Conservation (phyloP, 2,329 filamentous ascomycete genomes). For the Fusarium bulbicola region DNA sequence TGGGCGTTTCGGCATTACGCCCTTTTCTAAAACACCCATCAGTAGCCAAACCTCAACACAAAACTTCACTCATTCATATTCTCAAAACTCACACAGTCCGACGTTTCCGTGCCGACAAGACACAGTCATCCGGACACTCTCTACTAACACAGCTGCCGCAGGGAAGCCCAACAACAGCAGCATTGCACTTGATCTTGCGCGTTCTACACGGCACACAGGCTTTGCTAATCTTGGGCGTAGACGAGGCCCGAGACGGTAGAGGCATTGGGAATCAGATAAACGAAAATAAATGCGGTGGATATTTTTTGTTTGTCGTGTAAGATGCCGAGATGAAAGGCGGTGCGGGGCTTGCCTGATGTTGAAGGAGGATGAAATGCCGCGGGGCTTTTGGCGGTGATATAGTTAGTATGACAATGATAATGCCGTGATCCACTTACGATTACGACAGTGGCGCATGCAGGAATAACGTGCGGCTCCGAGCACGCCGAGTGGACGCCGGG, state of each 20-base stretch:
- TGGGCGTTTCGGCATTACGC: background rate
- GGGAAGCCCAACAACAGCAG: constrained; percentile 15
- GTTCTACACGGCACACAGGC: constrained; percentile 28
- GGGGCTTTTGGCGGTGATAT: background rate
- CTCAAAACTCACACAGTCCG: constrained; percentile 8
- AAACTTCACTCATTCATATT: background rate
- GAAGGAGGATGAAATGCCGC: background rate
- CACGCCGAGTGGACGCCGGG: background rate
- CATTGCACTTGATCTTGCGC: constrained; percentile 36
- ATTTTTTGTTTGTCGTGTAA: background rate
- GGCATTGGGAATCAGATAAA: background rate
- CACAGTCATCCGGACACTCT: background rate
- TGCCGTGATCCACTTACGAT: background rate
- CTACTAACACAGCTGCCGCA: constrained; percentile 27
- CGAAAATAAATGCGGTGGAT: background rate
- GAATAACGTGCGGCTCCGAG: background rate
- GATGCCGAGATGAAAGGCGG: background rate
- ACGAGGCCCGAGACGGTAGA: background rate
- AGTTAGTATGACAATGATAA: background rate
- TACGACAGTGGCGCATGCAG: background rate
- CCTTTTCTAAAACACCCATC: background rate
- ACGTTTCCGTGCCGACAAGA: constrained; percentile 23
- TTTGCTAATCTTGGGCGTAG: constrained; percentile 22
- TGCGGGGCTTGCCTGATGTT: background rate
- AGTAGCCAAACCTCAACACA: background rate